Conservation (phyloP, 2,329 filamentous ascomycete genomes). For the Monosporascus sp. region DNA sequence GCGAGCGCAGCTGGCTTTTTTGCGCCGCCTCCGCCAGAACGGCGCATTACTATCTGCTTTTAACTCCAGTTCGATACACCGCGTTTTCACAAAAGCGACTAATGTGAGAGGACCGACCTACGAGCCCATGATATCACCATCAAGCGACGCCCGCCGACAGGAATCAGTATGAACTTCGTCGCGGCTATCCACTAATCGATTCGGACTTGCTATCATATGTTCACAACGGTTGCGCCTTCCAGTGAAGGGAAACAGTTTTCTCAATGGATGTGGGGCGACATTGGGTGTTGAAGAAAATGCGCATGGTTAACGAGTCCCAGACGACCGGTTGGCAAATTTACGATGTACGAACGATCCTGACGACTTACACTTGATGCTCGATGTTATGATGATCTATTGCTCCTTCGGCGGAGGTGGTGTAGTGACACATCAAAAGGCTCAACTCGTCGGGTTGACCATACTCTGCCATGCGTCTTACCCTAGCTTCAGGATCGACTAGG, state of each 20-base stretch:
- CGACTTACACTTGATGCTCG: not conserved
- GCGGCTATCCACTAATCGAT: no score
- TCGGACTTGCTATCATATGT: not conserved
- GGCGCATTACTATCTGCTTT: no score
- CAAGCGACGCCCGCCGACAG: no score
- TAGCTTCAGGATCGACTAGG: no score
- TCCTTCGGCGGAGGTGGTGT: not conserved
- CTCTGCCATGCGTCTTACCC: no score
- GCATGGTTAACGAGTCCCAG: not conserved
- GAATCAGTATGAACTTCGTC: no score
- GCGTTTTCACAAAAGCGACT: no score
- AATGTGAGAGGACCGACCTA: no score
- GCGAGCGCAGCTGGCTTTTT: no score
- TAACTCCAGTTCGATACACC: no score
- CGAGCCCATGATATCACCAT: no score
- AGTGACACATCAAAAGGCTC: not conserved
- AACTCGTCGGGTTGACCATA: not conserved
- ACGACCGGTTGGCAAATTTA: not conserved
- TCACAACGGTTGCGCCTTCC: not conserved
- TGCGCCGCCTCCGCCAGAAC: no score
- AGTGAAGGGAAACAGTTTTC: not conserved
- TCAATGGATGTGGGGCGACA: not conserved
- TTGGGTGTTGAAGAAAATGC: not conserved
- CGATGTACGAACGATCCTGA: not conserved
- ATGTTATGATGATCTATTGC: not conserved